Conservation (phyloP, 768 basidiomycete genomes). For the Leccinum pellstonianum region DNA sequence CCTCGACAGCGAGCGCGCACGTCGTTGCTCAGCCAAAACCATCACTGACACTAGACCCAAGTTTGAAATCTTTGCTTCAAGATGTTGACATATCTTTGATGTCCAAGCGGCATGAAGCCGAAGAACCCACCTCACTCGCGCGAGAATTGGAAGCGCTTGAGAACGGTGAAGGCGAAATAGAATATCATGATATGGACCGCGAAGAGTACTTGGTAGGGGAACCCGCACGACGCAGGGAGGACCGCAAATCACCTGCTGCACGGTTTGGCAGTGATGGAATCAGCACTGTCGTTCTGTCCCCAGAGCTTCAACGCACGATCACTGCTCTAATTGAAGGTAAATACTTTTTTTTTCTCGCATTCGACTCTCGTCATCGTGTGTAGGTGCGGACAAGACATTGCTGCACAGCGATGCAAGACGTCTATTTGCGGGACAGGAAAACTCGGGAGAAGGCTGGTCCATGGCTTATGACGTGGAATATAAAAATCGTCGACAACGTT, state of each 20-base stretch:
- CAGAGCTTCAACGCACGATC: constrained; percentile 68
- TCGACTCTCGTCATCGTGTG: constrained; percentile 10
- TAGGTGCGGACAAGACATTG: constrained; percentile 62
- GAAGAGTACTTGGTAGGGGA: constrained; percentile 33
- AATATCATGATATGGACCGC: constrained; percentile 33
- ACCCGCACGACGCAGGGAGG: constrained; percentile 31
- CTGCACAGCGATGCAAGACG: constrained; percentile 72
- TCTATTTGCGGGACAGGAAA: constrained; percentile 49
- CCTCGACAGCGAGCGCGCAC: constrained; percentile 31
- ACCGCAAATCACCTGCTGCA: constrained; percentile 77
- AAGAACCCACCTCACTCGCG: constrained; percentile 22
- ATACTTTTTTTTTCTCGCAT: constrained; percentile 14
- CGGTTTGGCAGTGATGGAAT: constrained; percentile 72
- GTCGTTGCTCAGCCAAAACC: constrained; percentile 51
- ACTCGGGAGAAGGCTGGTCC: constrained; percentile 48
- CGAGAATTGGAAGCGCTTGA: constrained; percentile 59
- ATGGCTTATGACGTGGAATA: constrained; percentile 56
- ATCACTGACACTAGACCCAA: constrained; percentile 63
- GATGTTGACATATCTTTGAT: constrained; percentile 67
- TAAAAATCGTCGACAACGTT: constrained; percentile 56
- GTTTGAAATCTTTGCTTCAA: constrained; percentile 56
- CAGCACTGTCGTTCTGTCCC: constrained; percentile 69
- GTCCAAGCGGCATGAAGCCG: constrained; percentile 34
- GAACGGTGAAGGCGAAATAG: constrained; percentile 32
- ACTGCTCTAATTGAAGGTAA: constrained; percentile 64